Evolutionary conservation across 148 eudicot genomes (phyloP), one percentile per base, ranked within the genome.

Genomic region (Nepenthes mirabilis): DNA sequence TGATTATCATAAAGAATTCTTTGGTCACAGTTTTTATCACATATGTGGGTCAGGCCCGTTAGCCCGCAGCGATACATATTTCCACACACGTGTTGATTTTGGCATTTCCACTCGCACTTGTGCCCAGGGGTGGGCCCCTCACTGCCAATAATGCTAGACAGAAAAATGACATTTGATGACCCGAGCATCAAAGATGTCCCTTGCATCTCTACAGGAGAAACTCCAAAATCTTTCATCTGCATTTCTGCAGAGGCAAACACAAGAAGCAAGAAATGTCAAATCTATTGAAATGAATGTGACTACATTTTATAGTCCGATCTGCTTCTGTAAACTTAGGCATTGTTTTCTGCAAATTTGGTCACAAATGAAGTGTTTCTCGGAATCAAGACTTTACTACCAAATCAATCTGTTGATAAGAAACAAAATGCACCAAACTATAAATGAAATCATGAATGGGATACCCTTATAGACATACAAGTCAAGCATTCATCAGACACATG

Each of bases 101-200:
- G 82, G 71, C 96, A 91, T 64, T 91, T 91, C 86, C 88, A 88
- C 60, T 91, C 96, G 67, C 98, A 91, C 68, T 83, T 91, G 91
- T 91, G 98, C 65, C 82, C 79, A 48, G 83, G 67, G 75, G 75
- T 80, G 54, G 85, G 84, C 63, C 81, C 94, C 70, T 86, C 90
- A 53, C 83, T 83, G 71, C 96, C 94, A 63, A 91, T 74, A 75
- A 91, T 84, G 74, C 77, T 85, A 2, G 98, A 85, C 78, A 88
- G 68, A 61, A 75, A 88, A 66, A 91, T 81, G 72, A 91, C 94
- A 83, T 88, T 88, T 54, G 86, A 64, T 72, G 97, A 77, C 53
- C 70, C 70, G 55, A 36, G 36, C 86, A 65, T 55, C 68, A 55
- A 35, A 32, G 68, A 14, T 47, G 60, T 33, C 33, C 61, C 68